These are phyloP conservation scores for Yamadazyma olivae DNA, from an alignment of 805 yeast genomes.

Conservation along the genomic window DNA sequence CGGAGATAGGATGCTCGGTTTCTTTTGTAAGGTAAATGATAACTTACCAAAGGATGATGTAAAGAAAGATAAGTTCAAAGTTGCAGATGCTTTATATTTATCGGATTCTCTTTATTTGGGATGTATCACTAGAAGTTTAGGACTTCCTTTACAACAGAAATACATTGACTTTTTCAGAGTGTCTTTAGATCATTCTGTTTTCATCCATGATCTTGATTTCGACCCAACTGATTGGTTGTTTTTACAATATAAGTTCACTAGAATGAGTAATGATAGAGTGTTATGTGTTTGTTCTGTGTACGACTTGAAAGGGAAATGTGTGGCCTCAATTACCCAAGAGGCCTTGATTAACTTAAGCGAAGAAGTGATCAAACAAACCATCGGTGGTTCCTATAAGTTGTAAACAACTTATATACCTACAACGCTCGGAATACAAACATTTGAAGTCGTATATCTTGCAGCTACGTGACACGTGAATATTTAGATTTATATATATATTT, in stretches of 20 bases:
- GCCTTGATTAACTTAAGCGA: slow-evolving; percentile 20
- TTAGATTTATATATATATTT: too few relatives aligned
- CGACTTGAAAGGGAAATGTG: slow-evolving; percentile 24
- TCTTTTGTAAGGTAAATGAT: slow-evolving; percentile 30
- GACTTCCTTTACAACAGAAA: slow-evolving; percentile 15
- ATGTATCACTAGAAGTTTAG: slow-evolving; percentile 23
- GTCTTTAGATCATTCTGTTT: slow-evolving; percentile 35
- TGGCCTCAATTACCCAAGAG: slow-evolving; percentile 34
- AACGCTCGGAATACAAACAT: too few relatives aligned
- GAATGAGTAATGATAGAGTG: slow-evolving; percentile 33
- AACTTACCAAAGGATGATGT: slow-evolving; percentile 19
- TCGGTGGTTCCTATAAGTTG: slow-evolving; percentile 8
- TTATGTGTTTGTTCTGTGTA: slow-evolving; percentile 24
- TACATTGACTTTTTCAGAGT: slow-evolving; percentile 29
- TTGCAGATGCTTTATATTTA: slow-evolving; percentile 8
- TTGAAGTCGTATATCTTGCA: too few relatives aligned
- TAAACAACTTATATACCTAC: too few relatives aligned
- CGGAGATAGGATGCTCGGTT: slow-evolving; percentile 24
- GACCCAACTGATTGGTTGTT: slow-evolving; percentile 36
- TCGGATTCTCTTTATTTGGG: slow-evolving; percentile 34
- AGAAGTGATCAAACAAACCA: background rate
- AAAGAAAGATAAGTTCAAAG: slow-evolving; percentile 4
- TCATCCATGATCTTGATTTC: slow-evolving; percentile 33
- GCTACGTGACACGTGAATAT: too few relatives aligned
- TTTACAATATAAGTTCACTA: slow-evolving; percentile 28